Evolutionary conservation across 75 land plant genomes (phyloP), one percentile per base, ranked within the genome.

Genomic region (Cunninghamia lanceolata): DNA sequence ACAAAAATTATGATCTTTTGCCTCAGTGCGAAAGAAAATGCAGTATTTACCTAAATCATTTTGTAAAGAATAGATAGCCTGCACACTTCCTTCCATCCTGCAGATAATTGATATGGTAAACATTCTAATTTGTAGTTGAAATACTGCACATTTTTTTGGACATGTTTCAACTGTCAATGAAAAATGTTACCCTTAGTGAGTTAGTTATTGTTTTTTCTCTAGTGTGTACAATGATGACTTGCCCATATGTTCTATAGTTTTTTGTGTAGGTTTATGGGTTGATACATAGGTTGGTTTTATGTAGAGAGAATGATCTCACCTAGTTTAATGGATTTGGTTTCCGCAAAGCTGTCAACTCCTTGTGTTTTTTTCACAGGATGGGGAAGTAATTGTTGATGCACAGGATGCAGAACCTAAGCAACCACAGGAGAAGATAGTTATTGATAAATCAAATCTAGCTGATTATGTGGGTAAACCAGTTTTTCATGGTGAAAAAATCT

Each of bases 391-490:
- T 83, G 52, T 35, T n/a, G 83, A 84, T 45, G 81, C 83, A 15
- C 52, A 89, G 52, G 92, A 89, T 81, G 84, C 34, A 54, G 92
- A 93, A 85, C 84, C 88, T n/a, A 59, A 86, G 84, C 81, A 87
- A 46, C 53, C 82, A 25, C 87, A 82, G 39, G 95, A 94, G 87
- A 96, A 92, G 88, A 84, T 98, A n/a, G 15, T 94, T 21, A 87
- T 98, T 32, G 95, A 96, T 71, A 85, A 84, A 34, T 54, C 95
- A 39, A 98, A 96, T 81, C 91, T 98, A 32, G 3, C 94, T 77
- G 99, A 98, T 86, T 98, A 87, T 87, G 99, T 98, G 66, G 99
- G 99, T 0, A 96, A 95, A 78, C 96, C 99, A 79, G 95, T 98
- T 71, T 98, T 96, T 87, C 97, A 95, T 90, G 98, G 95, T 77